phyloP scores from a whole-genome alignment of 2,329 filamentous ascomycete species.

The Didymella exigua region DNA sequence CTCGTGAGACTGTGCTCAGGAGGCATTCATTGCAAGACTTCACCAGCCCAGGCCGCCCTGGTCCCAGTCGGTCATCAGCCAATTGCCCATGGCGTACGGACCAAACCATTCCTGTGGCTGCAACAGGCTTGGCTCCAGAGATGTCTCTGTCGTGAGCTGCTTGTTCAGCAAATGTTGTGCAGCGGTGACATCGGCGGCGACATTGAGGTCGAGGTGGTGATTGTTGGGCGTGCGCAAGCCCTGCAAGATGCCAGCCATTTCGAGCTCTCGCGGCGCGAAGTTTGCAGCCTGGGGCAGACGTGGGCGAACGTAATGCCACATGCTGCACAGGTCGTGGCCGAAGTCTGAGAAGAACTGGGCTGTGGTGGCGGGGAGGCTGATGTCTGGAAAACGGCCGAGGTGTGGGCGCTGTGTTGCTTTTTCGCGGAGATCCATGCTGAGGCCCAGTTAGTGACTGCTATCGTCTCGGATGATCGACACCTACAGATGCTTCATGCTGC shows the following conservation, averaged over 20 bases:
- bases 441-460: not conserved
- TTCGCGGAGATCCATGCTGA: slow-evolving; percentile 38
- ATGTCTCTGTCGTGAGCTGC: slow-evolving; percentile 18
- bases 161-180: slow-evolving; percentile 27
- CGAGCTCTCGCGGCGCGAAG: slow-evolving; percentile 33
- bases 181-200: slow-evolving; percentile 17
- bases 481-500: slow-evolving; percentile 38
- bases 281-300: slow-evolving; percentile 25
- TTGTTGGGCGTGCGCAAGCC: slow-evolving; percentile 34
- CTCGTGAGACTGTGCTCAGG: not conserved
- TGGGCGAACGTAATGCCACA: slow-evolving; percentile 36
- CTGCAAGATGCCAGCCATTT: slow-evolving; percentile 42
- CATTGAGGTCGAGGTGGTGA: slow-evolving; percentile 28
- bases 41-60: slow-evolving; percentile 34
- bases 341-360: slow-evolving; percentile 42
- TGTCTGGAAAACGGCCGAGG: slow-evolving; percentile 36
- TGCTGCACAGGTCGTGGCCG: slow-evolving; percentile 40
- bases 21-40: not conserved
- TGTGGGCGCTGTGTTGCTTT: slow-evolving; percentile 36
- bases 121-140: slow-evolving; percentile 36
- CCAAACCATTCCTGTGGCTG: slow-evolving; percentile 40
- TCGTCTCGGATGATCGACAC: not conserved
- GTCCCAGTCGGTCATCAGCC: slow-evolving; percentile 45
- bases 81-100: slow-evolving; percentile 40
- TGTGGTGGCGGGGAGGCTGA: slow-evolving; percentile 32